These are phyloP conservation scores for Serendipita indica DNA, from an alignment of 768 basidiomycete genomes.

Conservation along the genomic window DNA sequence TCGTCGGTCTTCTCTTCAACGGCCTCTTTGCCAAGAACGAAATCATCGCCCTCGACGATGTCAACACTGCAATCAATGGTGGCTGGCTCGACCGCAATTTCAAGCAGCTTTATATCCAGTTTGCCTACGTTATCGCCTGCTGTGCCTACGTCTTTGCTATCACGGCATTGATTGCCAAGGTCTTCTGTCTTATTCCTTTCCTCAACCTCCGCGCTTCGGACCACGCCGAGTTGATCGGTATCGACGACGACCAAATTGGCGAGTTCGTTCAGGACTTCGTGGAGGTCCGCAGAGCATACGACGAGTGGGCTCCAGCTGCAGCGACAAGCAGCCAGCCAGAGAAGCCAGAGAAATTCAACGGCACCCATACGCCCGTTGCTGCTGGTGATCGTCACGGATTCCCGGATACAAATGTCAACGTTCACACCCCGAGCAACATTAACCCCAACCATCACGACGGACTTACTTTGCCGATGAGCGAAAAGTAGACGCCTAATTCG, in stretches of 20 bases:
- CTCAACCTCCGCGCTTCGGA: constrained; percentile 37
- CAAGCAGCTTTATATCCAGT: constrained; percentile 65
- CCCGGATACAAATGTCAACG: background rate
- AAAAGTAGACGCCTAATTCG: too few species aligned
- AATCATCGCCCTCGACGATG: constrained; percentile 54
- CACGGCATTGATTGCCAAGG: constrained; percentile 46
- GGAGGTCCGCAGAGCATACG: constrained; percentile 15
- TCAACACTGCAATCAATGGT: constrained; percentile 37
- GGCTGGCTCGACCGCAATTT: constrained; percentile 64
- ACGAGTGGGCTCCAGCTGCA: constrained; percentile 11
- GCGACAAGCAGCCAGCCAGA: background rate
- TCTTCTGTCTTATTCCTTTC: constrained; percentile 42
- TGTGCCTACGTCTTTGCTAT: constrained; percentile 34
- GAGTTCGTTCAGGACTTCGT: constrained; percentile 18
- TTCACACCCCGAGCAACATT: background rate
- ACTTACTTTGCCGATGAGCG: too few species aligned
- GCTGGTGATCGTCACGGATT: constrained; percentile 14
- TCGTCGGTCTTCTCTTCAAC: constrained; percentile 57
- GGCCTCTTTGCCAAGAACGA: constrained; percentile 56
- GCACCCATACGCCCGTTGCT: background rate
- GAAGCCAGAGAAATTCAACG: background rate
- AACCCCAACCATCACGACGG: too few species aligned
- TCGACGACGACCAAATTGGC: constrained; percentile 56
- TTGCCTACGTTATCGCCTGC: constrained; percentile 46
- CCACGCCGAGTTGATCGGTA: constrained; percentile 45